Conservation (phyloP, 1,139 yeast genomes). For the Suhomyces choctaworum region DNA sequence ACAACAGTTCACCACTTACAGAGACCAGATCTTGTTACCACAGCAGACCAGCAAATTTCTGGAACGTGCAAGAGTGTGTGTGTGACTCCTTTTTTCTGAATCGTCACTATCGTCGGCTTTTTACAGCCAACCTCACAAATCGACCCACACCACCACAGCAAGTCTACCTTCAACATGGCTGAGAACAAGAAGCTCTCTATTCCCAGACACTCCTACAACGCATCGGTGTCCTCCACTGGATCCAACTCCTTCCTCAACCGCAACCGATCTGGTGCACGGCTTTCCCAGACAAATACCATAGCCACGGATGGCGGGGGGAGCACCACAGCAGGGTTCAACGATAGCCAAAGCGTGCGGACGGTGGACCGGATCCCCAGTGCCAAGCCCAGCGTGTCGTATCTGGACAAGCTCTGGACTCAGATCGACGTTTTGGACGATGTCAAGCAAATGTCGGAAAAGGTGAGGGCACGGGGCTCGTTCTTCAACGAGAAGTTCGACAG, state of each 20-base stretch:
- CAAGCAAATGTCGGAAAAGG: constrained; percentile 59
- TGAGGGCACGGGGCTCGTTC: constrained; percentile 53
- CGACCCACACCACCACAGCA: background rate
- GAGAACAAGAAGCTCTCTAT: constrained; percentile 11
- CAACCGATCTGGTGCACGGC: constrained; percentile 18
- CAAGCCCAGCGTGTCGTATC: constrained; percentile 55
- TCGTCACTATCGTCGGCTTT: too few species aligned
- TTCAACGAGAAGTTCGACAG: constrained; percentile 62
- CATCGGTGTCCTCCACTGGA: constrained; percentile 13
- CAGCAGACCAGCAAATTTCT: too few species aligned
- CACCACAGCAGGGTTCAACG: constrained; percentile 1
- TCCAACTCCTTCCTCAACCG: constrained; percentile 9
- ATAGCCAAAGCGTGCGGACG: constrained; percentile 33
- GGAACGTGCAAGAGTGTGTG: too few species aligned
- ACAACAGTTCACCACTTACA: too few species aligned
- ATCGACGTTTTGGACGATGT: constrained; percentile 86
- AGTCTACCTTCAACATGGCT: constrained; percentile 3
- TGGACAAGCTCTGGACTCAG: constrained; percentile 84
- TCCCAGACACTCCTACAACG: constrained; percentile 16
- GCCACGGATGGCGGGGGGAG: constrained; percentile 18
- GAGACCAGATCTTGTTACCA: too few species aligned
- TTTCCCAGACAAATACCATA: constrained; percentile 32
- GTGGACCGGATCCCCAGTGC: constrained; percentile 50
- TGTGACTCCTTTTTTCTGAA: too few species aligned
- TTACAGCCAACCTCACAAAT: too few species aligned